Evolutionary conservation across 495 filamentous ascomycete genomes (phyloP), one percentile per base, ranked within the genome.

Genomic region (Hypomontagnella monticulosa): DNA sequence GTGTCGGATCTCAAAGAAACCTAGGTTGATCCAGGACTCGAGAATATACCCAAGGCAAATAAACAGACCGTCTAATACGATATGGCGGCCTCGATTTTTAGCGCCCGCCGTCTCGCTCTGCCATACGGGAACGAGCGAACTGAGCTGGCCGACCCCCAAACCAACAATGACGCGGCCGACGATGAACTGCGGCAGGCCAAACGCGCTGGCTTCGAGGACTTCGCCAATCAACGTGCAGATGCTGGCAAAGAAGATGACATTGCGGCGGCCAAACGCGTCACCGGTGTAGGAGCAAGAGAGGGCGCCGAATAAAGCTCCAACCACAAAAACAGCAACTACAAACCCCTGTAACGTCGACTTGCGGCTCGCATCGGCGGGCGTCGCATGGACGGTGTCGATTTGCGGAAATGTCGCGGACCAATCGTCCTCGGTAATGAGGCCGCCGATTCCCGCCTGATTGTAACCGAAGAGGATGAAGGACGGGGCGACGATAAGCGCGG

Each of bases 401-500:
- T 76, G 57, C 2, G 83, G 84, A 46, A 86, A 86, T 30, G 78
- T 78, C 32, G 66, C 57, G 8, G 76, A 75, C 67, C 81, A 85
- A 34, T 61, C 51, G 14, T 65, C 53, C 12, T 61, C 52, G 3
- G 65, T 66, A 9, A 84, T 75, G n/a, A 86, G 79, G 44, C 79
- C 78, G 38, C 81, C 79, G 27, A 78, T 71, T 32, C 80, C 80
- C 30, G 80, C 78, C 61, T 83, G 76, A 56, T 84, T 83, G 67
- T 82, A 84, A 7, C 82, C 82, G 76, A 84, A 84, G 44, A 81
- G 75, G 38, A 80, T 75, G 57, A 82, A 84, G 10, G 78, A 78
- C 8, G 80, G 80, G 9, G 72, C 76, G 16, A 82, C 70, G 52
- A 73, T 65, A 71, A 62, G 59, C 10, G 60, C 53, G 16, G 54